A percentile compares a stretch with the other conserved stretches of the same genome.
Conservation (phyloP, 768 basidiomycete genomes). For the Tulasnella sp. region DNA sequence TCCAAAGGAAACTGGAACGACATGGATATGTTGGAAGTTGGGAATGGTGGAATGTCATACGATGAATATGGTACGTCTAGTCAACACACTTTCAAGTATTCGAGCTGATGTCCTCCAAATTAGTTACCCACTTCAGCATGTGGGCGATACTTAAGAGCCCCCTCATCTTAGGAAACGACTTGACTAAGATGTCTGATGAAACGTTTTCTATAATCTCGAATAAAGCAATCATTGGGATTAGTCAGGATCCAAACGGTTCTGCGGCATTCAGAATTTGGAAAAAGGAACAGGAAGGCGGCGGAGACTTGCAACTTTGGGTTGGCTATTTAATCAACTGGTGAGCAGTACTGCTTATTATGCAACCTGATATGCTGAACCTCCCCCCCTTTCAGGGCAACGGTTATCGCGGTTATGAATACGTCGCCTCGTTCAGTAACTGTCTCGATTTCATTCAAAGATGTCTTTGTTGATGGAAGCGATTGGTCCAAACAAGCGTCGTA, state of each 20-base stretch:
- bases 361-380: not conserved
- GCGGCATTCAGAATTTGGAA: constrained; percentile 30
- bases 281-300: constrained; percentile 22
- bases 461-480: constrained; percentile 25
- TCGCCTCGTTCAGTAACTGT: constrained; percentile 24
- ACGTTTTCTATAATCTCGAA: constrained; percentile 30
- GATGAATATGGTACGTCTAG: constrained; percentile 32
- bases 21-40: constrained; percentile 36
- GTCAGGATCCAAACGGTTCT: constrained; percentile 25
- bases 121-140: constrained; percentile 37
- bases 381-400: constrained; percentile 20
- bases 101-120: not conserved
- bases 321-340: constrained; percentile 27
- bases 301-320: constrained; percentile 26
- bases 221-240: constrained; percentile 28
- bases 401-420: constrained; percentile 29
- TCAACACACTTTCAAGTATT: not conserved
- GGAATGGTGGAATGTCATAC: constrained; percentile 29
- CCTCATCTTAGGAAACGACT: constrained; percentile 32
- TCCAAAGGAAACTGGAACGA: constrained; percentile 38
- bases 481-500: constrained; percentile 4
- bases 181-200: constrained; percentile 29
- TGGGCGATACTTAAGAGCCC: constrained; percentile 42
- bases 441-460: constrained; percentile 24
- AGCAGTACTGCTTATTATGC: constrained; percentile 11